Evolutionary conservation across 257 asterid genomes (phyloP).

Genomic region (Verbascum thapsus): DNA sequence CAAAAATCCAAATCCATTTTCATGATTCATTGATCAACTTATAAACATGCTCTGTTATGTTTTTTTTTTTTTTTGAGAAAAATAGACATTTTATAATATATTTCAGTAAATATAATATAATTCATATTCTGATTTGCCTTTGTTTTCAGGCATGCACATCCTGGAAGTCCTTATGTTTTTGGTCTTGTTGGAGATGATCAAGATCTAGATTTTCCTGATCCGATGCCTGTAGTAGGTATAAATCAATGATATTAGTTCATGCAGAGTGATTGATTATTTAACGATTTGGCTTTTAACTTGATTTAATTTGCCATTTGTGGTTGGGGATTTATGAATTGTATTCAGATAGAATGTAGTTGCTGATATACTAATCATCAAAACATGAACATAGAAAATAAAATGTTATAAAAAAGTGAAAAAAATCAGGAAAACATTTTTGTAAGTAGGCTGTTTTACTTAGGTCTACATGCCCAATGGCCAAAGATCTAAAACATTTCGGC

Average conservation of each 20-base stretch:
- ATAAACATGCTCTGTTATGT: not conserved
- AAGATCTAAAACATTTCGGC: not conserved
- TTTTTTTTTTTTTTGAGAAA: not conserved
- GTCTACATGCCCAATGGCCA: not conserved
- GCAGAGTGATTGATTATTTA: not conserved
- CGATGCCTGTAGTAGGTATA: constrained; percentile 95
- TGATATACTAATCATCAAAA: constrained; percentile 4
- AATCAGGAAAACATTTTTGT: not conserved
- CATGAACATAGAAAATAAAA: not conserved
- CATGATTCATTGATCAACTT: constrained; percentile 11
- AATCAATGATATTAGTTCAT: constrained; percentile 9
- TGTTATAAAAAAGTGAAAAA: not conserved
- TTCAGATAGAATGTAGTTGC: constrained; percentile 14
- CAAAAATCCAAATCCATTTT: constrained; percentile 9
- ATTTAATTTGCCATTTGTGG: constrained; percentile 4
- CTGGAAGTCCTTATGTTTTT: constrained; percentile 97
- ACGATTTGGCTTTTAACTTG: constrained; percentile 2
- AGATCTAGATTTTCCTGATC: constrained; percentile 94
- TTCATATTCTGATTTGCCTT: constrained; percentile 25
- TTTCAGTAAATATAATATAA: not conserved
- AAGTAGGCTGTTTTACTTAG: not conserved
- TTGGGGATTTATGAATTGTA: constrained; percentile 17
- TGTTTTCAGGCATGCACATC: constrained; percentile 91
- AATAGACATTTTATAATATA: not conserved
- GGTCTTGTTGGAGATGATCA: constrained; percentile 93